Evolutionary conservation across 1,139 yeast genomes (phyloP).

Genomic region (Candida anutae): DNA sequence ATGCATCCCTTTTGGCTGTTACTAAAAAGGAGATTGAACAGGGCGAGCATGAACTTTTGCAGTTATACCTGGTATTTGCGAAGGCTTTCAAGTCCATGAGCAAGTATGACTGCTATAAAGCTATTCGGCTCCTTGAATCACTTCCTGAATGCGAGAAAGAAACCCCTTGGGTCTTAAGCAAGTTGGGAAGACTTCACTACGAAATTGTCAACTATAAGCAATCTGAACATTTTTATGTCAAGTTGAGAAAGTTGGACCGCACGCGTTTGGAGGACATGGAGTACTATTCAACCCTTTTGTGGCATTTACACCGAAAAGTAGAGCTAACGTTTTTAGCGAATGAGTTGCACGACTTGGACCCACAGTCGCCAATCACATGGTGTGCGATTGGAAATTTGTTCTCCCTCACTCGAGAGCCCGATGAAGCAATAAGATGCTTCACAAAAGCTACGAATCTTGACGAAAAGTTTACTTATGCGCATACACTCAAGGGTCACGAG

Average conservation of each 20-base stretch:
- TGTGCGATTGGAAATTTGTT: constrained; percentile 85
- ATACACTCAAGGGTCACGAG: constrained; percentile 93
- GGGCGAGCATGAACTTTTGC: constrained; percentile 40
- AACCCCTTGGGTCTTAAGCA: constrained; percentile 83
- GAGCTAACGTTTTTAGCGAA: constrained; percentile 76
- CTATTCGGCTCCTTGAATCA: constrained; percentile 59
- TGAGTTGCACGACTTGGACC: constrained; percentile 63
- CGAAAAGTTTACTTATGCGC: constrained; percentile 77
- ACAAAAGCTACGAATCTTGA: constrained; percentile 68
- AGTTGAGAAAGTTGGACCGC: constrained; percentile 61
- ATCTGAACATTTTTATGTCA: constrained; percentile 56
- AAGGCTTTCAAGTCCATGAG: constrained; percentile 58
- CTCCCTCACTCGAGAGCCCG: constrained; percentile 77
- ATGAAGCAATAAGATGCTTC: constrained; percentile 85
- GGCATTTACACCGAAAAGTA: constrained; percentile 88
- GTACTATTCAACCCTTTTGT: constrained; percentile 75
- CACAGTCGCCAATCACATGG: constrained; percentile 79
- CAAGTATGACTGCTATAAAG: constrained; percentile 72
- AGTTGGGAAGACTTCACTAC: constrained; percentile 73
- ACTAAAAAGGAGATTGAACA: constrained; percentile 27
- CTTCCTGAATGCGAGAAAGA: constrained; percentile 57
- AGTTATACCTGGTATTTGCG: constrained; percentile 55
- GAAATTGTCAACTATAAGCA: constrained; percentile 83
- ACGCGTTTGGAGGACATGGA: constrained; percentile 90
- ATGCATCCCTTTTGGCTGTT: constrained; percentile 1